phyloP scores from a whole-genome alignment of 805 yeast species.

The Starmera caribaea region DNA sequence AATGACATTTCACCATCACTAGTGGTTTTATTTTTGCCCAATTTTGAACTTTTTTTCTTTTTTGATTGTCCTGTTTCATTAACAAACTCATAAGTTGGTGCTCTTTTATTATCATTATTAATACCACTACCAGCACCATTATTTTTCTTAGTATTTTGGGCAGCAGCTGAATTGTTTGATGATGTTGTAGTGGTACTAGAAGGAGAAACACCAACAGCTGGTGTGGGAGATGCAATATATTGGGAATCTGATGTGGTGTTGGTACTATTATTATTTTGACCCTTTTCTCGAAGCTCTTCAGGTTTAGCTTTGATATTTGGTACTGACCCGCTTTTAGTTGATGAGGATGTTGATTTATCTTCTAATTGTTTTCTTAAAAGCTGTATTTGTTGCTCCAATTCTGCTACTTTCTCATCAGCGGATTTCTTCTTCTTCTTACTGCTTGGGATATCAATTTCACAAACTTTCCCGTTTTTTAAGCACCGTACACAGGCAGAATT shows the following conservation, averaged over 20 bases:
- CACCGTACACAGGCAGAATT: slow-evolving; percentile 70
- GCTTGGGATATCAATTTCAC: slow-evolving; percentile 57
- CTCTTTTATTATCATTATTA: neutral
- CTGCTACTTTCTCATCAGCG: slow-evolving; percentile 21
- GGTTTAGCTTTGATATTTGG: neutral
- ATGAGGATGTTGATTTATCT: neutral
- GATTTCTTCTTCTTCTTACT: slow-evolving; percentile 33
- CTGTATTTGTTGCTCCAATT: slow-evolving; percentile 21
- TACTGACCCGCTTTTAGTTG: too few species aligned
- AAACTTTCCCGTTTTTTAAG: slow-evolving; percentile 45
- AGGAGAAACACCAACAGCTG: neutral
- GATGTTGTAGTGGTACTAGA: neutral
- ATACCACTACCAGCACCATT: slow-evolving; percentile 4
- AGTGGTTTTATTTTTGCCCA: slow-evolving; percentile 22
- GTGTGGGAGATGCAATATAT: slow-evolving; percentile 1
- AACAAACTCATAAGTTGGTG: slow-evolving; percentile 2
- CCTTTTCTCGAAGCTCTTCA: neutral
- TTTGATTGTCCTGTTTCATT: slow-evolving; percentile 4
- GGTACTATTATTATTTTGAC: neutral
- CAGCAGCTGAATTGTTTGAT: neutral
- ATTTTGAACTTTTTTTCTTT: slow-evolving; percentile 15
- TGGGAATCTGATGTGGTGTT: neutral
- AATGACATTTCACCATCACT: too few species aligned
- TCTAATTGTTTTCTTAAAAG: slow-evolving; percentile 12
- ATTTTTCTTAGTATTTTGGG: slow-evolving; percentile 1